A percentile compares a stretch with the other conserved stretches of the same genome.
Conservation (phyloP, 129 eudicot species). For the Smallanthus sonchifolius region DNA sequence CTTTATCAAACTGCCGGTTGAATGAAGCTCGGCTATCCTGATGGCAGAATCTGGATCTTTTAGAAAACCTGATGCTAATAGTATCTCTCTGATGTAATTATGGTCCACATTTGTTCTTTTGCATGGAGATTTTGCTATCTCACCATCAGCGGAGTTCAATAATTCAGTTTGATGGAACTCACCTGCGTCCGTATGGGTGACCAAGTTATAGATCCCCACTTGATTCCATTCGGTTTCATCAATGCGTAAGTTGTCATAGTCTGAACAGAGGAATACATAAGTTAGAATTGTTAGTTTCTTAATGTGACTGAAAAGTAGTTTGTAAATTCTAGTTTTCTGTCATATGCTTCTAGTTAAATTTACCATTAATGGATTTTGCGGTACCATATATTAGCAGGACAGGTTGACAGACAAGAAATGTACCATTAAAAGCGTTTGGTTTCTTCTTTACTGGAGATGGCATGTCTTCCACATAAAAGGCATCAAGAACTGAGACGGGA, state of each 20-base stretch:
- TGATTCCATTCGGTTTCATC: slow-evolving; percentile 46
- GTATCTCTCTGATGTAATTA: slow-evolving; percentile 51
- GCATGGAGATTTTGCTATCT: slow-evolving; percentile 22
- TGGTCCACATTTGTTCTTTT: slow-evolving; percentile 40
- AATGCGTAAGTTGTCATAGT: slow-evolving; percentile 29
- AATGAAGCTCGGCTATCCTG: slow-evolving; percentile 36
- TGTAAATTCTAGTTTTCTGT: no score
- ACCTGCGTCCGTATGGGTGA: slow-evolving; percentile 21
- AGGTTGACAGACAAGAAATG: background rate
- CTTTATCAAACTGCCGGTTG: slow-evolving; percentile 43
- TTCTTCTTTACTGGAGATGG: slow-evolving; percentile 85
- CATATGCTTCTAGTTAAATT: background rate
- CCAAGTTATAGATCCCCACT: slow-evolving; percentile 25
- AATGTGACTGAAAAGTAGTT: background rate
- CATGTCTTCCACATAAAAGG: slow-evolving; percentile 60
- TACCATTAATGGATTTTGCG: background rate
- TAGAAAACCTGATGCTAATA: slow-evolving; percentile 57
- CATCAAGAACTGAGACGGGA: slow-evolving; percentile 89
- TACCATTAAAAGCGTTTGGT: slow-evolving; percentile 57
- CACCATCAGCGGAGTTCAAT: slow-evolving; percentile 18
- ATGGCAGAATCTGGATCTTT: slow-evolving; percentile 35
- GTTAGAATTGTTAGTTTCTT: background rate
- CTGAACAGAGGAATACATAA: slow-evolving; percentile 26
- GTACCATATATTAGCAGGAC: background rate
- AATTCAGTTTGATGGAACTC: slow-evolving; percentile 26